phyloP scores from a whole-genome alignment of 306 rosid species.

The Medicago lupulina region DNA sequence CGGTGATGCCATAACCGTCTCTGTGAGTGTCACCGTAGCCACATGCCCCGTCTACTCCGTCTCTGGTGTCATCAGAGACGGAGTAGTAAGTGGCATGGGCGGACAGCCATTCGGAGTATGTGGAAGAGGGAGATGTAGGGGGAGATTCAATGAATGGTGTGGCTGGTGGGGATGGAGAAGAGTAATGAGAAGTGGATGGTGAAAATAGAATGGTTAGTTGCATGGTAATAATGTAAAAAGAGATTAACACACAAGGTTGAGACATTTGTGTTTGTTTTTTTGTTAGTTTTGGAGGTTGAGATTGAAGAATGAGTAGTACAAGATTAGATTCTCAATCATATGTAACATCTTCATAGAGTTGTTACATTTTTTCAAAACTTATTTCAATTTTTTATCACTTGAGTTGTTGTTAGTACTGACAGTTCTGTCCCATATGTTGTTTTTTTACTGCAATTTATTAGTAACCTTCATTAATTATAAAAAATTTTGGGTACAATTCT shows the following conservation, averaged over 20 bases:
- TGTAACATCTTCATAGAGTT: neutral
- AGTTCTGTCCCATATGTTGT: neutral
- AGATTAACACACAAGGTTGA: conserved; percentile 2
- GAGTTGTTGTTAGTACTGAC: conserved; percentile 3
- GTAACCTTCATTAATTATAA: neutral
- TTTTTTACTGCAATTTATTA: neutral
- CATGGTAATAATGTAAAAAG: neutral
- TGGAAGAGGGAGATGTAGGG: conserved; percentile 29
- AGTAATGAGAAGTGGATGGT: conserved; percentile 46
- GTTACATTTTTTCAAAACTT: neutral
- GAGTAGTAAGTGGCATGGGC: conserved; percentile 86
- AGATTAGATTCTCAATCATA: neutral
- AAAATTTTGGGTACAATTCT: too few species aligned
- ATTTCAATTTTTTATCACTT: neutral
- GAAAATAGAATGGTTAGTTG: conserved; percentile 38
- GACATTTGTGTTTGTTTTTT: conserved; percentile 45
- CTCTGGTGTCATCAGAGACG: conserved; percentile 57
- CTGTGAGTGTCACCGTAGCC: conserved; percentile 67
- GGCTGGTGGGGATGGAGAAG: conserved; percentile 49
- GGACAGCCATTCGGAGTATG: conserved; percentile 66
- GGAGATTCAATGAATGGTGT: conserved; percentile 34
- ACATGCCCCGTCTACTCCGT: conserved; percentile 79
- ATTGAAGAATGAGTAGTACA: neutral
- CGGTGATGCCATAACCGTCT: conserved; percentile 63
- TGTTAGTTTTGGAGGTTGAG: neutral